Conservation (phyloP, 106 monocot genomes). For the Chionographis japonica region DNA sequence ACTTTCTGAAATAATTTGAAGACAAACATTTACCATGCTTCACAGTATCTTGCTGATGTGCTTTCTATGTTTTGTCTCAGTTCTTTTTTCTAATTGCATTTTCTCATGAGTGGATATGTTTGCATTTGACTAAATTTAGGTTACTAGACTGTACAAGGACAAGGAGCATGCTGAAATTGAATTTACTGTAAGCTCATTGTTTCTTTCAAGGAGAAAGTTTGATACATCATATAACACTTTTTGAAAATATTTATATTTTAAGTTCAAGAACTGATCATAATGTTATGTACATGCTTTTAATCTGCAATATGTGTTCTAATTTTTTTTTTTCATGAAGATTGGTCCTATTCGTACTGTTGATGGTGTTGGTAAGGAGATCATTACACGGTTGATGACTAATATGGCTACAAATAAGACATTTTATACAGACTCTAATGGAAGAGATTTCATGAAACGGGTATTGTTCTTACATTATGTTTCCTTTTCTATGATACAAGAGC, state of each 20-base stretch:
- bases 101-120: no score
- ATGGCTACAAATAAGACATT: constrained; percentile 67
- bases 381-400: constrained; percentile 56
- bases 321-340: constrained; percentile 17
- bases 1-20: no score
- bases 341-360: constrained; percentile 37
- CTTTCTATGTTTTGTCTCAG: no score
- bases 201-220: background rate
- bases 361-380: constrained; percentile 49
- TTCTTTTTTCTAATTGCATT: no score
- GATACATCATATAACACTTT: no score
- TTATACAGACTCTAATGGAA: constrained; percentile 81
- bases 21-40: no score
- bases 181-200: constrained; percentile 40
- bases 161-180: constrained; percentile 60
- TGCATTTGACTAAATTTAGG: constrained; percentile 8
- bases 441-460: constrained; percentile 84
- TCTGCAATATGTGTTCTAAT: background rate
- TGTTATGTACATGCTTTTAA: no score
- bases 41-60: no score
- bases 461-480: background rate
- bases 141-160: constrained; percentile 52
- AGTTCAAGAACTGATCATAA: no score
- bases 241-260: no score
- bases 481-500: background rate